Base-by-base conservation (phyloP, 768 basidiomycete genomes). In the Phlebiopsis flavidoalba region DNA sequence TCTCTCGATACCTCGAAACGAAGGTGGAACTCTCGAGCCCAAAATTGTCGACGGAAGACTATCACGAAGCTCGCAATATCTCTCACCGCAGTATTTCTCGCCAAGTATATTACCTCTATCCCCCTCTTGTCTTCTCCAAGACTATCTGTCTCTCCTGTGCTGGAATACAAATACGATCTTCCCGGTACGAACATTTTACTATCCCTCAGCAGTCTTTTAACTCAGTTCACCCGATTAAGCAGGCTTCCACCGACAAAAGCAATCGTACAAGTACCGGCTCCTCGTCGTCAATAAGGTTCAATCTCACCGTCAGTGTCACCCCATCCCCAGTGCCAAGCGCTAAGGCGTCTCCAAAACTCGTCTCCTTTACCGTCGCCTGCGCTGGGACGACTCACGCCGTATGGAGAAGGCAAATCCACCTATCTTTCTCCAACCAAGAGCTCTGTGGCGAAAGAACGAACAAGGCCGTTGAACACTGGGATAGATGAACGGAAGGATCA, bases 371-470 rank as follows among this genome's bases (percentile, higher is more conserved):
- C 33, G 8, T 31, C 51, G 24, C 22, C 15, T n/a, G 24, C 8
- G 6, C 24, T 15, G 11, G 24, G n/a, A 26, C 19, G 8, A 7
- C 24, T 35, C 51, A 26, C n/a, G 19, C 8, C 14, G 21, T 37
- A 1, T 36, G 11, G 11, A 12, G 40, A 43, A 12, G 40, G 40
- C 12, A 43, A 43, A 43, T 36, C 19, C 37, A 43, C 54, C 7
- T 55, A 55, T 15, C 54, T 55, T 12, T 55, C 24, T 15, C 54
- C 54, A 1, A 55, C 54, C 19, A 55, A 55, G 54, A 55, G 54
- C 40, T 55, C 54, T 36, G 35, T n/a, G n/a, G 54, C 54, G 14
- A 55, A 53, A 33, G 33, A n/a, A 2, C 15, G 19, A n/a, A 55
- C 24, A 21, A 40, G 26, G 37, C 54, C 43, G 8, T 21, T 55